Evolutionary conservation across 192 early-diverging fungal genomes (phyloP), one percentile per base, ranked within the genome.

Genomic region (Coemansia sp.): DNA sequence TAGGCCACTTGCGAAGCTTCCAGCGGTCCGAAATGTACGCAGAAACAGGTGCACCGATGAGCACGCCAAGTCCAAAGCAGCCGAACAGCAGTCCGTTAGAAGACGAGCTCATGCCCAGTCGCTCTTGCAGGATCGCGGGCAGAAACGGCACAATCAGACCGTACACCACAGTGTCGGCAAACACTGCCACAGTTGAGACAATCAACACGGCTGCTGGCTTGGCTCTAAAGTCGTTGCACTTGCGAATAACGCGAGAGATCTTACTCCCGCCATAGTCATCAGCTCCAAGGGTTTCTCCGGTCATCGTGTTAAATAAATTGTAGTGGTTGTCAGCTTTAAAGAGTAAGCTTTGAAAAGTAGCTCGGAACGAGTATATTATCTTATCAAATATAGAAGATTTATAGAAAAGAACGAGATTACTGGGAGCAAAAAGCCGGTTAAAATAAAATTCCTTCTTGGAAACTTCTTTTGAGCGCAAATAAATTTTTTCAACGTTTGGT

Each of bases 11-110:
- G 58, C 90, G 81, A 58, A 88, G 86, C 40, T 85, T 81, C 61
- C 86, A 88, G 37, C 84, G 78, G 64, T 92, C 90, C 28, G 87
- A 89, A 20, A 92, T 60, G 36, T 85, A 85, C 6, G 86, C 90
- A 51, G 87, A 89, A n/a, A 86, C 26, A 1, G 87, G 87, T 0
- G 88, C 86, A 0, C 84, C 76, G 1, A 83, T 64, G 48, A 92
- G 70, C 9, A 90, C 66, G 26, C 89, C 89, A 23, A 87, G 68
- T 8, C 87, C 89, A 67, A 88, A 90, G 63, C 81, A 84, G 15
- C 87, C 88, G 68, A 90, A 88, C 24, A 92, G 79, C 17, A 92
- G 70, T 4, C 90, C 90, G 34, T 87, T 83, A 40, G 82, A 73
- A 7, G 73, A 71, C 10, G 83, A 81, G 60, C 76, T 76, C 56